Conservation (phyloP, 1,284 basidiomycete genomes). For the Rhodotorula sp. region DNA sequence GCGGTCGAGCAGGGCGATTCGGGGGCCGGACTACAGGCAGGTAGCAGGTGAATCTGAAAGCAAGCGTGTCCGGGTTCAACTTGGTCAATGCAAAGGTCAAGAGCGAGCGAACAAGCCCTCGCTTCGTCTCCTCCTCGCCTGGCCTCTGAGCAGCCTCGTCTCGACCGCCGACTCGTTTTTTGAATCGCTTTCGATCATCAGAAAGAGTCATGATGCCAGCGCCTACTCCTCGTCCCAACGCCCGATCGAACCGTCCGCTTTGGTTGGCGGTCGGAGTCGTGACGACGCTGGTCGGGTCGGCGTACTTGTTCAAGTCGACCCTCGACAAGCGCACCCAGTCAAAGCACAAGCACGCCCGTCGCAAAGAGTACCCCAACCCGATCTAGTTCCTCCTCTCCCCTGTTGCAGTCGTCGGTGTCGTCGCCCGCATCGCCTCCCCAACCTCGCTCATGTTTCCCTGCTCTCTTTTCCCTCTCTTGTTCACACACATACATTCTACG, state of each 20-base stretch:
- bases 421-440: not conserved
- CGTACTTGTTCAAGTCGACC: slow-evolving; percentile 15
- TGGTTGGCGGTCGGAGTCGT: slow-evolving; percentile 27
- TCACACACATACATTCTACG: not conserved
- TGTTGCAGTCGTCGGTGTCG: not conserved
- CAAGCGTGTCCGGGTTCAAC: no score
- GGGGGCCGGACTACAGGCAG: no score
- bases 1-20: no score
- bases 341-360: slow-evolving; percentile 3
- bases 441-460: not conserved
- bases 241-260: slow-evolving; percentile 1
- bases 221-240: not conserved
- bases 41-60: no score
- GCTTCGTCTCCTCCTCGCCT: no score
- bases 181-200: not conserved
- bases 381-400: not conserved
- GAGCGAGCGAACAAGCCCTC: no score
- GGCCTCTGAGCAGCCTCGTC: no score
- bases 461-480: not conserved
- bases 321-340: slow-evolving; percentile 18
- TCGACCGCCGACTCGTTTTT: no score
- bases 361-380: slow-evolving; percentile 27
- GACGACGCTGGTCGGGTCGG: slow-evolving; percentile 21
- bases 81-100: no score
- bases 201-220: not conserved